These are phyloP conservation scores for Zychaea mexicana DNA, from an alignment of 371 early-diverging fungal genomes.

Conservation along the genomic window DNA sequence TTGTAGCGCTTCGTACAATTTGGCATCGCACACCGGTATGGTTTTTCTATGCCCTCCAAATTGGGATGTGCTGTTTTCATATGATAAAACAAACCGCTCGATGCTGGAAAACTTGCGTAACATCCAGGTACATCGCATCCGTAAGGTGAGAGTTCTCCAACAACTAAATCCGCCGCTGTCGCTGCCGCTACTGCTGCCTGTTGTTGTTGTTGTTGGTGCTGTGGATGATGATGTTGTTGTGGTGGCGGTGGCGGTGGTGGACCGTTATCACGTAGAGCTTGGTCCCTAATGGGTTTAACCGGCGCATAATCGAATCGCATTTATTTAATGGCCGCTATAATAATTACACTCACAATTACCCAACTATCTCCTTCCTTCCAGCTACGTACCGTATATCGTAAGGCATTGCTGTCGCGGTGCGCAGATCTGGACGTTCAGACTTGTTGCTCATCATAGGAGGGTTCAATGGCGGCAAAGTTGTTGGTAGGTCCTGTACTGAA, in stretches of 20 bases:
- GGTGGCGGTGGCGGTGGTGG: neutral
- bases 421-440: neutral
- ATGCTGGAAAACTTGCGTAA: conserved; percentile 57
- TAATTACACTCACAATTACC: neutral
- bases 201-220: neutral
- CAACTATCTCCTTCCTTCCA: neutral
- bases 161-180: neutral
- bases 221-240: neutral
- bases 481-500: neutral
- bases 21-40: conserved; percentile 83
- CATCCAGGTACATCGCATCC: conserved; percentile 73
- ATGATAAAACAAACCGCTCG: conserved; percentile 66
- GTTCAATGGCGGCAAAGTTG: neutral
- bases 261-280: neutral
- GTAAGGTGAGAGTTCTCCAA: conserved; percentile 44
- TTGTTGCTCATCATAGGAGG: neutral
- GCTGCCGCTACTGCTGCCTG: neutral
- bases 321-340: no score
- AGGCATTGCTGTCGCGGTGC: neutral
- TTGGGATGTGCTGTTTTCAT: conserved; percentile 64
- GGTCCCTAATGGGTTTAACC: neutral
- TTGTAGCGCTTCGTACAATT: conserved; percentile 92
- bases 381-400: neutral
- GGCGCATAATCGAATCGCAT: no score
- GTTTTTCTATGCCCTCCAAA: conserved; percentile 49